Evolutionary conservation across 2,329 filamentous ascomycete species (phyloP).

Genomic region (Arthrobotrys sinensis): DNA sequence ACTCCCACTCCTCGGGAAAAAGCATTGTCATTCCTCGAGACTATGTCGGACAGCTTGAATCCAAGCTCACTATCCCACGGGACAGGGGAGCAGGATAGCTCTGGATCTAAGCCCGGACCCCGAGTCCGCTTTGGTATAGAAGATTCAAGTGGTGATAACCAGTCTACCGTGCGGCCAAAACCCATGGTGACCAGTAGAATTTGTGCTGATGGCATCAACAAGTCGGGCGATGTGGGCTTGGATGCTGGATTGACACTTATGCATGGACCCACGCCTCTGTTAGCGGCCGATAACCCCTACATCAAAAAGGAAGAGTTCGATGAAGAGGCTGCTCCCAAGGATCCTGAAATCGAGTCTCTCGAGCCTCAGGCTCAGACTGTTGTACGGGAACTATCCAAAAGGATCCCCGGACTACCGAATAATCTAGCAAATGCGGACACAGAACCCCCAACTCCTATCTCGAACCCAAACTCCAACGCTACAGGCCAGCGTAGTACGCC

Average conservation of each 20-base stretch:
- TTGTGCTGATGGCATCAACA: background rate
- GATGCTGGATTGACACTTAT: background rate
- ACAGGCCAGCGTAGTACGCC: background rate
- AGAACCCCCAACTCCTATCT: background rate
- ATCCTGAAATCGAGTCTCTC: background rate
- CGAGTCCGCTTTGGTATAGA: constrained; percentile 3
- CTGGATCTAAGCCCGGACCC: background rate
- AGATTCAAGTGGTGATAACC: background rate
- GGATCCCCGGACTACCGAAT: background rate
- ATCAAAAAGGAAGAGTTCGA: constrained; percentile 50
- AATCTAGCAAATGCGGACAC: background rate
- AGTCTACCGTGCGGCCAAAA: background rate
- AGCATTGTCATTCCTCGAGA: background rate
- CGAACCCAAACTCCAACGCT: background rate
- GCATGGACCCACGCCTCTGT: constrained; percentile 14
- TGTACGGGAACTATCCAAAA: constrained; percentile 19
- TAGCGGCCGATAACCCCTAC: constrained; percentile 15
- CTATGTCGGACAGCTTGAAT: background rate
- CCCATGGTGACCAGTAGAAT: background rate
- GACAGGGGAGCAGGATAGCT: background rate
- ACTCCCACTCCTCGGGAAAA: background rate
- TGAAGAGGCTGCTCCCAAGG: constrained; percentile 24
- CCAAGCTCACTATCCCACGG: background rate
- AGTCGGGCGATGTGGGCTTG: background rate
- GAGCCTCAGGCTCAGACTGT: constrained; percentile 17